phyloP scores from a whole-genome alignment of 2,329 filamentous ascomycete species.

The Cytospora leucostoma region DNA sequence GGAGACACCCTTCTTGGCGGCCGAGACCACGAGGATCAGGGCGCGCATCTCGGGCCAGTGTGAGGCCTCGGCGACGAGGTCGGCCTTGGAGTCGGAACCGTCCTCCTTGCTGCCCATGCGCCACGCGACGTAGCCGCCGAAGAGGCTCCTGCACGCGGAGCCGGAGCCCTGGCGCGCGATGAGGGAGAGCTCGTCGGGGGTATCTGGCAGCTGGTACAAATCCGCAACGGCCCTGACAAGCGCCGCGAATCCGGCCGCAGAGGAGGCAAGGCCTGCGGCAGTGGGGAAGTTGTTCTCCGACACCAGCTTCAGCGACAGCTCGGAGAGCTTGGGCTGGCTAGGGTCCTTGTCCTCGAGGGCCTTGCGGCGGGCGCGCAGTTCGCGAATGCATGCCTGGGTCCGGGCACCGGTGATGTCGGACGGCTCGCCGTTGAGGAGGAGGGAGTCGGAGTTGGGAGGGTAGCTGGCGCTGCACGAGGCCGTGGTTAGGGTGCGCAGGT shows the following conservation, averaged over 20 bases:
- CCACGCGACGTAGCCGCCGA: slow-evolving; percentile 97
- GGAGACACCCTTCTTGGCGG: slow-evolving; percentile 93
- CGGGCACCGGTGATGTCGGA: slow-evolving; percentile 87
- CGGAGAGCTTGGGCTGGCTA: slow-evolving; percentile 78
- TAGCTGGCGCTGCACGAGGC: slow-evolving; percentile 83
- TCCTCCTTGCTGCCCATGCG: slow-evolving; percentile 74
- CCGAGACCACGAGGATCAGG: slow-evolving; percentile 85
- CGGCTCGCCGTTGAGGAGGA: slow-evolving; percentile 79
- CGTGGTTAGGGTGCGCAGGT: slow-evolving; percentile 93
- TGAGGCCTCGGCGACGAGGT: slow-evolving; percentile 81
- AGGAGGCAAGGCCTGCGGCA: slow-evolving; percentile 81
- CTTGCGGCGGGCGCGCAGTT: slow-evolving; percentile 75
- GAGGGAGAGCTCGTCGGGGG: slow-evolving; percentile 78
- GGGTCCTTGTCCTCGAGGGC: slow-evolving; percentile 71
- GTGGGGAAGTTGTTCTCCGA: slow-evolving; percentile 99
- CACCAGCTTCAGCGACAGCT: slow-evolving; percentile 78
- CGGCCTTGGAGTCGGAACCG: slow-evolving; percentile 83
- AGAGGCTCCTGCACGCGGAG: slow-evolving; percentile 88
- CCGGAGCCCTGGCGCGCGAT: slow-evolving; percentile 94
- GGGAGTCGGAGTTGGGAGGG: slow-evolving; percentile 57
- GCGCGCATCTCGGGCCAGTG: slow-evolving; percentile 98
- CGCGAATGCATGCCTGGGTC: slow-evolving; percentile 91
- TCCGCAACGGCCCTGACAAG: slow-evolving; percentile 85
- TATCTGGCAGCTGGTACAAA: slow-evolving; percentile 81
- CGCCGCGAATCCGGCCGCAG: slow-evolving; percentile 69